A percentile compares a stretch with the other conserved stretches of the same genome.
These are phyloP conservation scores for Colletotrichum australisinense DNA, from an alignment of 2,329 filamentous ascomycete genomes.

Conservation along the genomic window DNA sequence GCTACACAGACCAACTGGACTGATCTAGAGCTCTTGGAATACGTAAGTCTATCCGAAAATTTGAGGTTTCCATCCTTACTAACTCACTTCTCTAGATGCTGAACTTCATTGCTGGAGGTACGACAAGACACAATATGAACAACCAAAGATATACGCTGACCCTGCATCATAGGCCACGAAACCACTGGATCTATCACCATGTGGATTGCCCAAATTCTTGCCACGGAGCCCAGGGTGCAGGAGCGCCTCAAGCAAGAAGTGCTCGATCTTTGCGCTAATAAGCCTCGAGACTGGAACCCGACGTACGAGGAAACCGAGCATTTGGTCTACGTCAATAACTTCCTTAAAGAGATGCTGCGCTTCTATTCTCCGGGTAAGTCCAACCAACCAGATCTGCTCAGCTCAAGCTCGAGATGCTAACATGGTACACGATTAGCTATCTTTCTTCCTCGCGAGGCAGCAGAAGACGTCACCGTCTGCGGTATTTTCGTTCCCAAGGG, in stretches of 20 bases:
- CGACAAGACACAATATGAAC: background rate
- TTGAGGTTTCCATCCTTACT: too few species aligned
- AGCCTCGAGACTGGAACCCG: conserved; percentile 42
- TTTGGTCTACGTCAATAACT: conserved; percentile 60
- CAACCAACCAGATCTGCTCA: too few species aligned
- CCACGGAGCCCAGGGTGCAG: conserved; percentile 23
- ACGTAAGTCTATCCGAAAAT: background rate
- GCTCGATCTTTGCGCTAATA: conserved; percentile 46
- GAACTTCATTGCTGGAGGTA: conserved; percentile 39
- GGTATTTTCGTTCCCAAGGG: conserved; percentile 43
- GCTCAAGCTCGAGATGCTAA: too few species aligned
- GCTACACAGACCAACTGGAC: conserved; percentile 32
- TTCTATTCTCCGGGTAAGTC: conserved; percentile 45
- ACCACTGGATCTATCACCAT: conserved; percentile 34
- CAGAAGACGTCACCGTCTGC: conserved; percentile 41
- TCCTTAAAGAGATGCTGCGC: conserved; percentile 51
- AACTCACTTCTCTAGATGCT: conserved; percentile 19
- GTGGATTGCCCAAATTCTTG: conserved; percentile 30
- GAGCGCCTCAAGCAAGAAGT: conserved; percentile 26
- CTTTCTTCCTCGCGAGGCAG: conserved; percentile 40
- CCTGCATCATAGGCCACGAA: conserved; percentile 17
- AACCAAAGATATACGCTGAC: background rate
- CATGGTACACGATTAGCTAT: conserved; percentile 23
- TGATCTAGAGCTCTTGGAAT: conserved; percentile 41
- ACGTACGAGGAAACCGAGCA: conserved; percentile 50